These are phyloP conservation scores for Vigna unguiculata DNA, from an alignment of 306 rosid genomes.

Conservation along the genomic window DNA sequence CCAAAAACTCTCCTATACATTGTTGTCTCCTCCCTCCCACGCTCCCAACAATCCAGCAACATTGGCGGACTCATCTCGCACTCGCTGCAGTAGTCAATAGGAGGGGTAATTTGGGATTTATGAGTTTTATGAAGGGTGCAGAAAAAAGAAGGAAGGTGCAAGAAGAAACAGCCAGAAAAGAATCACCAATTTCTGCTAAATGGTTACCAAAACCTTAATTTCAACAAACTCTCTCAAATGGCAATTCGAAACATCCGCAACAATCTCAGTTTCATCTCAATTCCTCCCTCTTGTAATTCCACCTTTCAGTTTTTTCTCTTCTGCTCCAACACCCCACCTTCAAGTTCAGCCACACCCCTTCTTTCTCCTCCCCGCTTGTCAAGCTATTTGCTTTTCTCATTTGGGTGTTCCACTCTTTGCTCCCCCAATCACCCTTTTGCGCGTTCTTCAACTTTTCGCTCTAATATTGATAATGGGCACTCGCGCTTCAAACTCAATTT, in stretches of 20 bases:
- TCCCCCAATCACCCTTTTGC: conserved; percentile 26
- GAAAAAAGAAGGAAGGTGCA: too few species aligned
- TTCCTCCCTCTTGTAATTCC: conserved; percentile 30
- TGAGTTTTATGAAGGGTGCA: too few species aligned
- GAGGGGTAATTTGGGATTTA: too few species aligned
- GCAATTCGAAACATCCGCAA: conserved; percentile 44
- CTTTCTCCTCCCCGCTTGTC: not conserved
- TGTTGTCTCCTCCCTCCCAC: too few species aligned
- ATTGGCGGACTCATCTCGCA: too few species aligned
- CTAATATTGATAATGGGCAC: not conserved
- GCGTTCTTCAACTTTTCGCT: conserved; percentile 22
- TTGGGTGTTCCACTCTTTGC: conserved; percentile 43
- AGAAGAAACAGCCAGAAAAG: too few species aligned
- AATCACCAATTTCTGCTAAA: not conserved
- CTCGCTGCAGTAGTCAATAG: too few species aligned
- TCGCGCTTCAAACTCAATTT: conserved; percentile 4
- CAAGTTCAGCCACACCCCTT: not conserved
- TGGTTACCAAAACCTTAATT: conserved; percentile 1
- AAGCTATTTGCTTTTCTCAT: conserved; percentile 28
- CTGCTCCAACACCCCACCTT: conserved; percentile 38
- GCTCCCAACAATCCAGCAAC: too few species aligned
- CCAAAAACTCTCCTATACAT: too few species aligned
- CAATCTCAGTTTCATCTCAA: conserved; percentile 56
- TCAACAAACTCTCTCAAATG: conserved; percentile 35
- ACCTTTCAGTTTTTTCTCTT: conserved; percentile 31